A percentile compares a stretch with the other conserved stretches of the same genome.
Evolutionary conservation across 345 rosid genomes (phyloP).

Genomic region (Boechera divaricarpa): DNA sequence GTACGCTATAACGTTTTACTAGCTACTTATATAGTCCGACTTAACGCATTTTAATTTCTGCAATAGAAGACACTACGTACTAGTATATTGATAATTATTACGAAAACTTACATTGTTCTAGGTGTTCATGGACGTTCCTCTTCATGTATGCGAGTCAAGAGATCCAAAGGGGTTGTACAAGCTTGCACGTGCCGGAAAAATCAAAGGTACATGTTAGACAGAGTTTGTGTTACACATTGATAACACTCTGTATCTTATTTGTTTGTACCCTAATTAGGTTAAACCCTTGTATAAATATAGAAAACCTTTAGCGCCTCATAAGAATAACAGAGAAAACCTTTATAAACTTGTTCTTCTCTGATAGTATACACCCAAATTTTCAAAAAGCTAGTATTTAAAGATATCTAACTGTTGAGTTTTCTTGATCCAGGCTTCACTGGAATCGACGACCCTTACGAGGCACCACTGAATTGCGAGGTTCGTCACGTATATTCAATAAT

Average conservation of each 20-base stretch:
- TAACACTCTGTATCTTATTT: too few relatives aligned
- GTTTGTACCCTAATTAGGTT: too few relatives aligned
- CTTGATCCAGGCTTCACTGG: conserved; percentile 69
- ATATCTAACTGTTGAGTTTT: conserved; percentile 13
- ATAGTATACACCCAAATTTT: too few relatives aligned
- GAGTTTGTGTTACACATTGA: too few relatives aligned
- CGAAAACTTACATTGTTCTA: conserved; percentile 21
- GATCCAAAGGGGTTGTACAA: conserved; percentile 89
- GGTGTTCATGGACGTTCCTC: conserved; percentile 89
- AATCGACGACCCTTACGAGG: conserved; percentile 82
- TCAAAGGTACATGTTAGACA: conserved; percentile 54
- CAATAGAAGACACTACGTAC: background rate
- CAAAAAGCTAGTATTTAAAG: too few relatives aligned
- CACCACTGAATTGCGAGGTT: conserved; percentile 72
- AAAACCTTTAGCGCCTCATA: too few relatives aligned
- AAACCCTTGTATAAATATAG: too few relatives aligned
- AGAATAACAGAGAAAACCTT: too few relatives aligned
- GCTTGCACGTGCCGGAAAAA: conserved; percentile 89
- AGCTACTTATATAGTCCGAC: too few relatives aligned
- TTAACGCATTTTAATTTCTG: too few relatives aligned
- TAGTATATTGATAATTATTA: background rate
- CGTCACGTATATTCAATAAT: background rate
- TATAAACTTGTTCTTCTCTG: too few relatives aligned
- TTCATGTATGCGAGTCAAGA: conserved; percentile 75
- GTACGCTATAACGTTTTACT: conserved; percentile 42